phyloP scores from a whole-genome alignment of 192 early-diverging fungal species.

The Phlyctochytrium arcticum region DNA sequence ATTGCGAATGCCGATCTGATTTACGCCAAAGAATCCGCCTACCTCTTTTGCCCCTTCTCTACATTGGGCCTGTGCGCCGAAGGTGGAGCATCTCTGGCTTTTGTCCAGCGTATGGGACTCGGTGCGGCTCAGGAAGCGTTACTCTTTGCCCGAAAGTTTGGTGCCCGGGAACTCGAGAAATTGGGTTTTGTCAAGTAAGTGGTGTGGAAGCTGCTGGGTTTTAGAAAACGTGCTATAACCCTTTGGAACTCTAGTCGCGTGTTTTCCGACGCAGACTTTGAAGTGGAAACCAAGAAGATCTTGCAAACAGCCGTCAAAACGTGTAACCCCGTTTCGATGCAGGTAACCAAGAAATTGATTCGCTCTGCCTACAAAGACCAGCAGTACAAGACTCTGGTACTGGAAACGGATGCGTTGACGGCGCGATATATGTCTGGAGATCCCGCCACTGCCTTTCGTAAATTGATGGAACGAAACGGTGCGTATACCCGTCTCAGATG shows the following conservation, averaged over 20 bases:
- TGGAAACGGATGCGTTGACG: conserved; percentile 25
- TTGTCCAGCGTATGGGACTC: conserved; percentile 21
- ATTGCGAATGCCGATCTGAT: conserved; percentile 28
- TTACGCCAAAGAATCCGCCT: conserved; percentile 23
- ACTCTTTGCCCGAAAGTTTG: conserved; percentile 20
- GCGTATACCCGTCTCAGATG: too few species aligned
- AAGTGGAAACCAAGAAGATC: conserved; percentile 8
- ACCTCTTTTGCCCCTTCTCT: conserved; percentile 27
- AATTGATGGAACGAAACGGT: conserved; percentile 26
- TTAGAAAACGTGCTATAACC: too few species aligned
- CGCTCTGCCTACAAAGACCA: background rate
- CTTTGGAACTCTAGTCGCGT: background rate
- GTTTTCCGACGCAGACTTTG: conserved; percentile 17
- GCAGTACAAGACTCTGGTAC: conserved; percentile 12
- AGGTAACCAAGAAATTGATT: conserved; percentile 20
- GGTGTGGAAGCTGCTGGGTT: too few species aligned
- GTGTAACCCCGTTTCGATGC: conserved; percentile 11
- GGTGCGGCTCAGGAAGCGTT: conserved; percentile 12
- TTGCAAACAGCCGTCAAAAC: conserved; percentile 10
- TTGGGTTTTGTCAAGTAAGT: conserved; percentile 25
- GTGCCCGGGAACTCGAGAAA: conserved; percentile 9
- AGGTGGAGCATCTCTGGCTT: conserved; percentile 13
- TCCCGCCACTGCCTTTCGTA: conserved; percentile 22
- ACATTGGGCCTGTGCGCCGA: conserved; percentile 27
- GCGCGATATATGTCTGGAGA: conserved; percentile 23